phyloP scores from a whole-genome alignment of 352 stramenopile genomes.

The Phytophthora hibernalis region DNA sequence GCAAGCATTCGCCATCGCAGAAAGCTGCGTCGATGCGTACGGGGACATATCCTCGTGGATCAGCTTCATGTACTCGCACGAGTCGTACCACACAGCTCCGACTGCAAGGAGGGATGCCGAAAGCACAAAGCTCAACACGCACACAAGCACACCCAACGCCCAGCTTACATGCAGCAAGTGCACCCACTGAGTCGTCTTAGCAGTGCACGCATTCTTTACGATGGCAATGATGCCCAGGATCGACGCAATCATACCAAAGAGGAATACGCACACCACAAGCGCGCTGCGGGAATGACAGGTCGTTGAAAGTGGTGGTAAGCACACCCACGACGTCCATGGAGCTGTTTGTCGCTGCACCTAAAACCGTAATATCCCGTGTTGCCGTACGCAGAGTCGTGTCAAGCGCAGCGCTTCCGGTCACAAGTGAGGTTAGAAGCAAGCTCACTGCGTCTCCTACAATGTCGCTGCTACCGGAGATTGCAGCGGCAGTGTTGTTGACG shows the following conservation, averaged over 20 bases:
- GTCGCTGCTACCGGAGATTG: constrained; percentile 31
- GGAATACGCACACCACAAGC: constrained; percentile 80
- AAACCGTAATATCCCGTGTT: constrained; percentile 51
- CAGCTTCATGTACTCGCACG: constrained; percentile 87
- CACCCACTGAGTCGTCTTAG: constrained; percentile 76
- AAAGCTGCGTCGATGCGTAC: constrained; percentile 70
- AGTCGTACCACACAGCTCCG: constrained; percentile 80
- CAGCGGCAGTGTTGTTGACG: constrained; percentile 31
- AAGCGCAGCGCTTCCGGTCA: constrained; percentile 48
- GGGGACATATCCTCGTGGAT: constrained; percentile 74
- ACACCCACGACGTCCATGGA: constrained; percentile 66
- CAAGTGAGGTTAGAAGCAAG: constrained; percentile 53
- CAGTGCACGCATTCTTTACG: constrained; percentile 74
- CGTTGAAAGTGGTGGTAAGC: constrained; percentile 72
- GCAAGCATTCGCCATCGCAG: constrained; percentile 69
- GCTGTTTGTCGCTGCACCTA: constrained; percentile 62
- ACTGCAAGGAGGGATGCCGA: constrained; percentile 77
- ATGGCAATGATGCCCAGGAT: constrained; percentile 73
- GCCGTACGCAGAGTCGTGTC: constrained; percentile 52
- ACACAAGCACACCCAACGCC: constrained; percentile 74
- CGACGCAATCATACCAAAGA: constrained; percentile 75
- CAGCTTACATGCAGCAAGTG: constrained; percentile 83
- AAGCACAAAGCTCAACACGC: constrained; percentile 82
- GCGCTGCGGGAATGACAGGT: constrained; percentile 83
- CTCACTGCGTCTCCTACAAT: constrained; percentile 39